phyloP scores from a whole-genome alignment of 192 early-diverging fungal species.

The Gigaspora rosea region DNA sequence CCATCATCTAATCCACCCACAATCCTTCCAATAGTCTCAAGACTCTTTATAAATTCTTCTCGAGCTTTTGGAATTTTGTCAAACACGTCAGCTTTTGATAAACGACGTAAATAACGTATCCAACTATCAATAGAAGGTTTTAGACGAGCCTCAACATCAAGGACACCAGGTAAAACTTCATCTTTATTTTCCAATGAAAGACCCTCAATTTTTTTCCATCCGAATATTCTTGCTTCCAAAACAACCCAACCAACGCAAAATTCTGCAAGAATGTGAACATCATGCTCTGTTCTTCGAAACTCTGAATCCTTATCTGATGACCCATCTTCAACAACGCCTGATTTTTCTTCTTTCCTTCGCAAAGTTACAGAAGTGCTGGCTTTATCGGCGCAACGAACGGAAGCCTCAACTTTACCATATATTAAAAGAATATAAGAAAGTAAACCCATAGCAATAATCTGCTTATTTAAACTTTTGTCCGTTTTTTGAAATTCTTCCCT shows the following conservation, averaged over 20 bases:
- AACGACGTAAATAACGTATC: conserved; percentile 16
- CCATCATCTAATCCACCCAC: conserved; percentile 1
- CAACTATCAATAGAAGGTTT: conserved; percentile 1
- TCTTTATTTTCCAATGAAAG: conserved; percentile 9
- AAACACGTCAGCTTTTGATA: conserved; percentile 14
- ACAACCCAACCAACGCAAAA: conserved; percentile 34
- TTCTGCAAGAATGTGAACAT: conserved; percentile 30
- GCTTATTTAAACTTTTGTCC: conserved; percentile 6
- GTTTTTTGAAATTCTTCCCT: conserved; percentile 1
- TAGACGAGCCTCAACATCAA: conserved; percentile 3
- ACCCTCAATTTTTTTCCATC: conserved; percentile 28
- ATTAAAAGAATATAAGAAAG: conserved; percentile 24
- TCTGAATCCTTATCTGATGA: background rate
- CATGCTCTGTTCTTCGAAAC: background rate
- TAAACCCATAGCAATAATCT: conserved; percentile 29
- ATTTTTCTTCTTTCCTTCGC: conserved; percentile 13
- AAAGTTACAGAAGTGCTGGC: background rate
- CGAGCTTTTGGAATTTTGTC: conserved; percentile 1
- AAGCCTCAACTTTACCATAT: conserved; percentile 29
- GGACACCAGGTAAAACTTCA: conserved; percentile 10
- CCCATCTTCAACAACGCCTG: background rate
- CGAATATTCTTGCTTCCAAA: conserved; percentile 19
- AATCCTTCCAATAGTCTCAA: background rate
- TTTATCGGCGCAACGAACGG: conserved; percentile 21
- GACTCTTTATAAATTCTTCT: conserved; percentile 13